Conservation (phyloP, 2,329 filamentous ascomycete genomes). For the Talaromyces sp. region DNA sequence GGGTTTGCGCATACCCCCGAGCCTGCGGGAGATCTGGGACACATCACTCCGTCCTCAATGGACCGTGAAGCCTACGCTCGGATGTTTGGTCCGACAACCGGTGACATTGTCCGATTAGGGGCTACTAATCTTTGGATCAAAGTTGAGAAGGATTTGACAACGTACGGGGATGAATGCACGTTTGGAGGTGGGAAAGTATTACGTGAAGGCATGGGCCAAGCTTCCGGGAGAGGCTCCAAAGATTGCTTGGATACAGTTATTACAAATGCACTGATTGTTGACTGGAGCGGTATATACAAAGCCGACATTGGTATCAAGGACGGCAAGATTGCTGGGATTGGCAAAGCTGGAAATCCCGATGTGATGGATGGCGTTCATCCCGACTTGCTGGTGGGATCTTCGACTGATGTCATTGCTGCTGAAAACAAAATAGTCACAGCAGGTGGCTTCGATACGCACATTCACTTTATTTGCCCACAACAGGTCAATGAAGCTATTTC, state of each 20-base stretch:
- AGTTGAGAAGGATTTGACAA: constrained; percentile 78
- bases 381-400: constrained; percentile 75
- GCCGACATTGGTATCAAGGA: constrained; percentile 92
- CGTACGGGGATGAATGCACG: constrained; percentile 87
- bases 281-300: constrained; percentile 92
- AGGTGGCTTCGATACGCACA: constrained; percentile 82
- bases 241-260: constrained; percentile 79
- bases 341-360: constrained; percentile 95
- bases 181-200: constrained; percentile 94
- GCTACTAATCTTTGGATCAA: constrained; percentile 83
- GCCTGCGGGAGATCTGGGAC: constrained; percentile 50
- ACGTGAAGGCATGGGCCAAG: constrained; percentile 93
- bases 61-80: constrained; percentile 70
- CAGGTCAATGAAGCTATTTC: constrained; percentile 78
- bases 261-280: constrained; percentile 82
- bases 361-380: constrained; percentile 83
- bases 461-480: constrained; percentile 93
- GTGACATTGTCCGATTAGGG: constrained; percentile 76
- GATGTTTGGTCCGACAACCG: constrained; percentile 92
- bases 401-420: constrained; percentile 85
- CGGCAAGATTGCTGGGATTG: constrained; percentile 79
- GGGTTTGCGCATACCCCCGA: constrained; percentile 75
- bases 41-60: constrained; percentile 62
- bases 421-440: constrained; percentile 89
- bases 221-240: constrained; percentile 65